Evolutionary conservation across 2,329 filamentous ascomycete species (phyloP).

Genomic region (Stachybotrys echinatus): DNA sequence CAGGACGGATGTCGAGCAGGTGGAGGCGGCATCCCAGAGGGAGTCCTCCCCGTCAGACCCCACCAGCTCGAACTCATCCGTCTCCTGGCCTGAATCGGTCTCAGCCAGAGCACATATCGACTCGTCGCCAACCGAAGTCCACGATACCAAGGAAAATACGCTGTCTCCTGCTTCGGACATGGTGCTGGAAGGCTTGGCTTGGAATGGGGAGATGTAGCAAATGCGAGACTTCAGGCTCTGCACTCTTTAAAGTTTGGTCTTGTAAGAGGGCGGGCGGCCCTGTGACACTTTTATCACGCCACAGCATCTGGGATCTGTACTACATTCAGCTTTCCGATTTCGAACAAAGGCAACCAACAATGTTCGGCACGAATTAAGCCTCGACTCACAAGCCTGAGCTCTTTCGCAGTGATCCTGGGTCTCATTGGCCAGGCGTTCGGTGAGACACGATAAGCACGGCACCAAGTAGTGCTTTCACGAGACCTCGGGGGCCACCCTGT

Average conservation of each 20-base stretch:
- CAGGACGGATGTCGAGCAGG: conserved; percentile 24
- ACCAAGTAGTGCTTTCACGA: not conserved
- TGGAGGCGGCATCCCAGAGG: conserved; percentile 18
- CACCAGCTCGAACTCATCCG: conserved; percentile 23
- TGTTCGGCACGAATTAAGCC: not conserved
- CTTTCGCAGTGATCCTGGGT: not conserved
- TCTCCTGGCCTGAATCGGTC: conserved; percentile 20
- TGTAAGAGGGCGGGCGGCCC: not conserved
- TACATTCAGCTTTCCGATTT: not conserved
- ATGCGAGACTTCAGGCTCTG: not conserved
- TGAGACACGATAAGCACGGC: not conserved
- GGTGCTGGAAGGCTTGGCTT: not conserved
- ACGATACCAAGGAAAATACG: conserved; percentile 22
- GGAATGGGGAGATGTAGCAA: not conserved
- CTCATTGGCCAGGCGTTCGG: not conserved
- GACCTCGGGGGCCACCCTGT: too few species aligned
- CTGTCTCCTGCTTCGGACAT: not conserved
- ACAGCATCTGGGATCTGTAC: not conserved
- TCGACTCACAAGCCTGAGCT: not conserved
- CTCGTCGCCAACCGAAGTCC: conserved; percentile 17
- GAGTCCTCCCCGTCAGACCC: conserved; percentile 14
- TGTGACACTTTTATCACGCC: not conserved
- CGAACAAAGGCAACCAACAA: not conserved
- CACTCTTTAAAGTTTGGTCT: not conserved
- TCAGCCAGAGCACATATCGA: conserved; percentile 14